Evolutionary conservation across 441 rosid species (phyloP), one percentile per base, ranked within the genome.

Genomic region (Gossypium schwendimanii): DNA sequence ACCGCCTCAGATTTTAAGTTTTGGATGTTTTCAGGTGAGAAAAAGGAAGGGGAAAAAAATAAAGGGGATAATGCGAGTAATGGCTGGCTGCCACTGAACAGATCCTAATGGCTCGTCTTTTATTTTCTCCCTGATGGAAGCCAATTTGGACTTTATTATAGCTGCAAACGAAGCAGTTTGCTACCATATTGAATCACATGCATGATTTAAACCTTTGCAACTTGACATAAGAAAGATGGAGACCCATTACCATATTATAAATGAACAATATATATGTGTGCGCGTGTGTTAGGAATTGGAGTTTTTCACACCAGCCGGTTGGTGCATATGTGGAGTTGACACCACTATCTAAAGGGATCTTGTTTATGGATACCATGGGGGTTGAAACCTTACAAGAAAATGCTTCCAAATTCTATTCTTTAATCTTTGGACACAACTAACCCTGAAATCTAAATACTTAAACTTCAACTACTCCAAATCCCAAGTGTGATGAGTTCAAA

Each of bases 111-210:
- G 66, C 80, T 60, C 59, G 24, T 36, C 55, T 73, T 45, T 47
- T 26, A 6, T 33, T 49, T 49, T 15, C 15, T 50, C 6, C 7
- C 26, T 76, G 82, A 81, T 60, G 59, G 82, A 72, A 80, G 75
- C 86, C 79, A 60, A 71, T 75, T 77, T 67, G 84, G 84, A 78
- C 86, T 85, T 82, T 86, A 73, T 90, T 87, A 0, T 49, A 45
- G 81, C 59, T 81, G 83, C 86, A 87, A 87, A 78, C 78, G 73
- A 11, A 33, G 69, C 86, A 83, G 84, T 81, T 68, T 73, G 14
- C 4, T 10, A 41, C 7, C 63, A 53, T 65, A 36, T 70, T 82
- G 74, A 88, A 82, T 84, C 89, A 73, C 73, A 55, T 63, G 81
- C 87, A 81, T 81, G 81, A 74, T 83, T 69, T 72, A 74, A n/a